Base-by-base conservation (phyloP, 805 yeast genomes). In the Gaillardinia entomophila region DNA sequence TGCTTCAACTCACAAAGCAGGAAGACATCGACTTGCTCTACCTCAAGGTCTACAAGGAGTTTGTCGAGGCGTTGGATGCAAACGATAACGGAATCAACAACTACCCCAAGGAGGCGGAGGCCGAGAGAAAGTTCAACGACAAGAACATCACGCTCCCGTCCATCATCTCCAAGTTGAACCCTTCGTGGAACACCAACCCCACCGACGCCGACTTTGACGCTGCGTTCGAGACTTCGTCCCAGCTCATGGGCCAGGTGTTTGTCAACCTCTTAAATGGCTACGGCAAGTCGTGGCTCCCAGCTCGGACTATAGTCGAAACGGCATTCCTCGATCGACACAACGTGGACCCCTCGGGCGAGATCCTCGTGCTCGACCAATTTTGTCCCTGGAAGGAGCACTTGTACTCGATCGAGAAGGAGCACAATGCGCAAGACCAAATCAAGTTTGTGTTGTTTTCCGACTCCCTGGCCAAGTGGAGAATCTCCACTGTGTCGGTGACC, bases 351-450 rank as follows among this genome's bases (percentile, higher is more conserved):
- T 71, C 82, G 16, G 96, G 96, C 26, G 75, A 80, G 41, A 79
- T 90, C 27, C 47, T 92, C 8, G 71, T 84, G 3, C 69, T 92
- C 40, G 77, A 74, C n/a, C 72, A 73, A 40, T 86, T 82, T 54
- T 83, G 86, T 33, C 95, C 96, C 29, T 92, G 98, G 98, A 89
- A 88, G 57, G 96, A 87, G 53, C 97, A 92, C 55, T 66, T 90
- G 30, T 86, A 77, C 55, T 65, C 68, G 13, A 66, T 85, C 37
- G 96, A 92, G 58, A 71, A 66, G 43, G 80, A 72, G 36, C 61
- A 73, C 43, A 61, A 63, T 16, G 69, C 73, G 15, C 67, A 64
- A 42, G 81, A 79, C 18, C 63, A 68, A 35, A 75, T 79, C 28
- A 64, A 82, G 36, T 90, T 85, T 54, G 95, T 87, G 2, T 62